These are phyloP conservation scores for Penicillium corylophilum DNA, from an alignment of 2,329 filamentous ascomycete species.

Conservation along the genomic window DNA sequence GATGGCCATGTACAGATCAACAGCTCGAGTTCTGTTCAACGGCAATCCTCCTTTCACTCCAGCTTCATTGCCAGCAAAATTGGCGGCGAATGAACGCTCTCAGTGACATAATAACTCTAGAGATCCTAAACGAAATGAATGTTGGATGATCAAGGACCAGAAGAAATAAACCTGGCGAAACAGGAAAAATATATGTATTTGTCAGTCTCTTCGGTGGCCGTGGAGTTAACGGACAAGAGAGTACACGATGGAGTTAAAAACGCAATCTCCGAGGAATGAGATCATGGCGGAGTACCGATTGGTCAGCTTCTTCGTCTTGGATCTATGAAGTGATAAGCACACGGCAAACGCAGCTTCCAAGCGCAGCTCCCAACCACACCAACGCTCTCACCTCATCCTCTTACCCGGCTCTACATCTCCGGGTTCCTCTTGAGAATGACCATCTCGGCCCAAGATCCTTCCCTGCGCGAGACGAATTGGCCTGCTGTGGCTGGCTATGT, in stretches of 20 bases:
- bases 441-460: slow-evolving; percentile 1
- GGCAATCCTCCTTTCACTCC: no score
- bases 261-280: not conserved
- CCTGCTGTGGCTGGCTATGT: slow-evolving; percentile 1
- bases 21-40: no score
- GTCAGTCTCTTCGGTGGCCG: no score
- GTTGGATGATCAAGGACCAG: no score
- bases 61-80: no score
- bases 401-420: not conserved
- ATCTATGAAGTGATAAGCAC: not conserved
- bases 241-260: not conserved
- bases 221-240: no score
- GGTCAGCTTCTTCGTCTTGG: not conserved
- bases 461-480: slow-evolving; percentile 1
- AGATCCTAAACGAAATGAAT: no score
- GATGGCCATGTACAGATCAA: no score
- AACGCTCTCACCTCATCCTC: not conserved
- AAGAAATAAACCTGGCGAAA: no score
- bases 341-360: not conserved
- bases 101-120: no score
- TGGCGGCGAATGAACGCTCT: no score
- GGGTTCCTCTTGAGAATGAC: not conserved
- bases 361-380: not conserved
- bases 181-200: no score
- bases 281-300: not conserved